Evolutionary conservation across 2,329 filamentous ascomycete species (phyloP), one percentile per base, ranked within the genome.

Genomic region (Diplodia sapinea): DNA sequence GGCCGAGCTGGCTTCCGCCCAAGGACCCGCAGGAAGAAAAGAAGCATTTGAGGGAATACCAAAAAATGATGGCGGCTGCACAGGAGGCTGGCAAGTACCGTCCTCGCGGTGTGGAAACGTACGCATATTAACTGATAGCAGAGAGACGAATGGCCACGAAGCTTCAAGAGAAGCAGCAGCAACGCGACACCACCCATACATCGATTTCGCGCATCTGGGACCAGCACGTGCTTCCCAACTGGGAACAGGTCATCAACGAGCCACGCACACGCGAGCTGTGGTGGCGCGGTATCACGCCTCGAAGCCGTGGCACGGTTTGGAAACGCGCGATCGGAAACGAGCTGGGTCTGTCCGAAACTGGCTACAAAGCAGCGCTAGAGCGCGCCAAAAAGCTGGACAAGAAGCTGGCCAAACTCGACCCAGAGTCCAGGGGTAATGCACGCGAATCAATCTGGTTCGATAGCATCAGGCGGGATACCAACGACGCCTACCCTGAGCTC

Each of bases 11-110:
- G 92, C 82, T 95, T 2, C 92, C 92, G 0, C 92, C 92, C 1
- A 95, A 95, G 79, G 89, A 95, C 71, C 94, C 93, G 1, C 91
- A 91, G 65, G 95, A 99, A 78, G 95, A 99, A 81, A 91, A 88
- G 76, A 90, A 89, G 72, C 95, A 99, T 78, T 77, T 99, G 71
- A 93, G 87, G 74, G 89, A 95, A 76, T 95, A 94, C 75, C 89
- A 94, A 79, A 88, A 86, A 77, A 94, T 95, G 90, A 92, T 94
- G 89, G 73, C 86, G 81, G 70, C 84, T 54, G 84, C 87, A 33
- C 81, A 85, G 50, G 87, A 88, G 79, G 82, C 84, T 67, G 83
- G 84, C 84, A 77, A 72, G 82, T 74, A 15, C n/a, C 20, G 23
- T 29, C 4, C 7, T 20, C 17, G 7, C n/a, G 26, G 15, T 4